Conservation (phyloP, 2,329 filamentous ascomycete genomes). For the Claviceps quebecensis region DNA sequence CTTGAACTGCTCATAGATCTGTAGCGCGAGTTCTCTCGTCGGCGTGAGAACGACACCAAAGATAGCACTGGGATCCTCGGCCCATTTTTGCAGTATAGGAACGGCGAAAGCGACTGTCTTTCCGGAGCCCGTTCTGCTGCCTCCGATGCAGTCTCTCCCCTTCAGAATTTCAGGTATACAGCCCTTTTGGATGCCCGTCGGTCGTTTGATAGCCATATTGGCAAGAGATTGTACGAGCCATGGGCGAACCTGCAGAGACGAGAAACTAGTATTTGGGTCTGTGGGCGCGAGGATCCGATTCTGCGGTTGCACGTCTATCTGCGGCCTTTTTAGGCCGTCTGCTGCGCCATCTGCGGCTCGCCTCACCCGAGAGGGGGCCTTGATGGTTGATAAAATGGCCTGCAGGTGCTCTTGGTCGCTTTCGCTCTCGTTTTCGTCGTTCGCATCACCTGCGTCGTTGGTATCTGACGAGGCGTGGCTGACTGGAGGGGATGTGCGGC, state of each 20-base stretch:
- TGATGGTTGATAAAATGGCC: conserved; percentile 26
- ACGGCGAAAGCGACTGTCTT: conserved; percentile 95
- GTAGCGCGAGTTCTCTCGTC: conserved; percentile 79
- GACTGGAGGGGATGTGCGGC: conserved; percentile 22
- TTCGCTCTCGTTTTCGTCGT: conserved; percentile 21
- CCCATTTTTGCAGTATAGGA: conserved; percentile 87
- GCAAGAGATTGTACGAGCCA: conserved; percentile 77
- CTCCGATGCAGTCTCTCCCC: conserved; percentile 87
- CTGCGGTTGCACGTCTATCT: conserved; percentile 11
- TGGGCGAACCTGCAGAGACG: conserved; percentile 57
- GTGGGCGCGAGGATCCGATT: conserved; percentile 34
- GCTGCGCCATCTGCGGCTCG: conserved; percentile 19
- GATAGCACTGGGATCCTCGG: conserved; percentile 80
- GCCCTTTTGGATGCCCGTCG: conserved; percentile 82
- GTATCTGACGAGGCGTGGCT: conserved; percentile 12
- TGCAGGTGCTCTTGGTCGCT: conserved; percentile 20
- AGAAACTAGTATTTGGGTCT: conserved; percentile 51
- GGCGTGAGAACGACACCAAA: conserved; percentile 83
- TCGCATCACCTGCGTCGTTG: conserved; percentile 12
- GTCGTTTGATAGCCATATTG: conserved; percentile 67
- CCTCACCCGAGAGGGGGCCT: conserved; percentile 40
- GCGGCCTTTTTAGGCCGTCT: conserved; percentile 9
- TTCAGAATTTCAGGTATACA: conserved; percentile 89
- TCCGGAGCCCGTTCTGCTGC: conserved; percentile 86
- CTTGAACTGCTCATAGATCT: conserved; percentile 93